Evolutionary conservation across 768 basidiomycete genomes (phyloP), one percentile per base, ranked within the genome.

Genomic region (Mycena kentingensis): DNA sequence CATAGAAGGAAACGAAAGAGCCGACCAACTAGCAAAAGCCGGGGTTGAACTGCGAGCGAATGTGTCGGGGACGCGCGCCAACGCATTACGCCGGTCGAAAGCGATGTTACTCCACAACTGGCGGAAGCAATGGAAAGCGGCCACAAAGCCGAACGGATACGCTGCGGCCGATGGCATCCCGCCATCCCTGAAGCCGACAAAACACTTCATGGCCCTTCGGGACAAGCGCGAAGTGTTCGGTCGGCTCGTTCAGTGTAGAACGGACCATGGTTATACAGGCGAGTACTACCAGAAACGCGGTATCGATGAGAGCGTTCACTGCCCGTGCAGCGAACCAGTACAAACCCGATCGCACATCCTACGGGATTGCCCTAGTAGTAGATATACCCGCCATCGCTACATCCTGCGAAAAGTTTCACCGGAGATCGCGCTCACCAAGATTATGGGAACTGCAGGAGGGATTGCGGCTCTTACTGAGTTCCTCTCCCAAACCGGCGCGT

Each of bases 341-440:
- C 55, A 68, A 48, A 66, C 67, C 3, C 55, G 61, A 1, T 55
- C 64, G 28, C 66, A 65, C 51, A 55, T 63, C 5, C 58, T 67
- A 21, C 46, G 31, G 11, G 49, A 62, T 5, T 67, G 66, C 60
- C 44, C 57, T 8, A 3, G 50, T 10, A n/a, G n/a, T n/a, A n/a
- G n/a, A n/a, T 58, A 60, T 49, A 51, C 47, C 25, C 31, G 41
- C 18, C 41, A 57, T 16, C 42, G 63, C 7, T 25, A 55, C 41
- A 49, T 57, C 19, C 54, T 63, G 3, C 24, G 29, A 18, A 26
- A 38, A 19, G 49, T 34, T 18, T 61, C 57, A 11, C 49, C 34
- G 19, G 34, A 51, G 8, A 26, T 61, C 13, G 37, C 32, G 24
- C 25, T 64, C 5, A 22, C 53, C 13, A 52, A 58, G 13, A 57